Evolutionary conservation across 768 basidiomycete genomes (phyloP), one percentile per base, ranked within the genome.

Genomic region (Hypholoma fasciculare): DNA sequence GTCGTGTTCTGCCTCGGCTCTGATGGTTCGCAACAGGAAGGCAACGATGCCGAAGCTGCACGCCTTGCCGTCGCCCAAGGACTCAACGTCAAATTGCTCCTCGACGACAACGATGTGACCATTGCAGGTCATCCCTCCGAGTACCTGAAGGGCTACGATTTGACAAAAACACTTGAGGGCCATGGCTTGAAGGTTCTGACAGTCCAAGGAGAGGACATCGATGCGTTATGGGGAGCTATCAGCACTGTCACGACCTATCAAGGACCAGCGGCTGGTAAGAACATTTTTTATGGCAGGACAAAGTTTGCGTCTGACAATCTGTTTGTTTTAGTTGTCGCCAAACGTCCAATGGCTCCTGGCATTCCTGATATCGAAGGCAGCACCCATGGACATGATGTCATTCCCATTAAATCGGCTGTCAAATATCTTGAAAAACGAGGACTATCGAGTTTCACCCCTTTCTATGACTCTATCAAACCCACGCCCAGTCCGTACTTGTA

Each of bases 71-170:
- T 93, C 42, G 92, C 93, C 2, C 87, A 94, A 68, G 72, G 78
- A 43, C 77, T 95, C 64, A 92, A 94, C 69, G 83, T 95, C 71
- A 95, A 95, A 73, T 77, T 94, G 56, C 72, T 94, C 70, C 87
- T 95, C 61, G 93, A 95, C 64, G 91, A 94, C 73, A 94, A 95
- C 73, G 88, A 95, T 69, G 92, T 94, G 63, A 94, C 92, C 7
- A 95, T 94, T 59, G 86, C 92, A n/a, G 93, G 93, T 0, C 92
- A 94, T 66, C 93, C 93, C 4, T 93, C 91, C 13, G 72, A 93
- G 49, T 94, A 94, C 69, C 83, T 94, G 65, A 86, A 86, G 68
- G 92, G 92, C 20, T 95, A 85, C 73, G 80, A 86, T 52, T 67
- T 94, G 36, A 67, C 72, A 20, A 84, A 86, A 76, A 94, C 92